Evolutionary conservation across 306 rosid species (phyloP).

Genomic region (Sicyos baderoa): DNA sequence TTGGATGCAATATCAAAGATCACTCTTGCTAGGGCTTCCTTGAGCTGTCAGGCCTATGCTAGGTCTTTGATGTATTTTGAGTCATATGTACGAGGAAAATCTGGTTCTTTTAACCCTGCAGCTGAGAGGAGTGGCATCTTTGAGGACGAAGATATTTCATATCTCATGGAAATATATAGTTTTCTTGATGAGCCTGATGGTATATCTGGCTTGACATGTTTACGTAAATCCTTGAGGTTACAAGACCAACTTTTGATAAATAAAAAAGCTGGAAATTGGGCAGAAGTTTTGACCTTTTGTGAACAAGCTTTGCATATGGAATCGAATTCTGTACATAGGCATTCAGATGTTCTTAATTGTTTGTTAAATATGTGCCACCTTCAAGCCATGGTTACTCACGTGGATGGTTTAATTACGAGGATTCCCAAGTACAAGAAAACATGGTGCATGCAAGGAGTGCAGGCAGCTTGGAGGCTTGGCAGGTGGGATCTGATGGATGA

Average conservation of each 20-base stretch:
- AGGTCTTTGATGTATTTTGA: slow-evolving; percentile 96
- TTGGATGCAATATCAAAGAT: slow-evolving; percentile 73
- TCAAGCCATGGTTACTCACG: slow-evolving; percentile 96
- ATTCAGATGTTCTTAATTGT: slow-evolving; percentile 91
- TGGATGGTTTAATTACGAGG: slow-evolving; percentile 86
- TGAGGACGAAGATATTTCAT: slow-evolving; percentile 74
- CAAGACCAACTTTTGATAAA: slow-evolving; percentile 84
- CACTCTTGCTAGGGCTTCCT: slow-evolving; percentile 86
- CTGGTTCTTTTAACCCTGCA: slow-evolving; percentile 97
- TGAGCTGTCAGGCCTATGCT: slow-evolving; percentile 89
- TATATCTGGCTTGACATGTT: slow-evolving; percentile 73
- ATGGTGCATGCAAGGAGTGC: slow-evolving; percentile 99
- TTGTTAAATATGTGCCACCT: slow-evolving; percentile 94
- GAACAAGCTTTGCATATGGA: slow-evolving; percentile 98
- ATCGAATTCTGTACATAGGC: slow-evolving; percentile 81
- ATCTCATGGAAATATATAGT: slow-evolving; percentile 89
- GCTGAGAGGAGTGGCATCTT: slow-evolving; percentile 78
- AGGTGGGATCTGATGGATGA: slow-evolving; percentile 99
- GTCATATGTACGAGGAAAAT: slow-evolving; percentile 65
- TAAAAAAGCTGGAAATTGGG: slow-evolving; percentile 94
- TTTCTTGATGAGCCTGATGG: slow-evolving; percentile 96
- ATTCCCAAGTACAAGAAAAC: slow-evolving; percentile 78
- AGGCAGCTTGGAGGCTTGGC: slow-evolving; percentile 99
- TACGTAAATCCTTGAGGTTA: slow-evolving; percentile 60
- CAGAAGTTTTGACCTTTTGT: slow-evolving; percentile 81